Conservation (phyloP, 805 yeast species). For the Yamadazyma tumulicola region DNA sequence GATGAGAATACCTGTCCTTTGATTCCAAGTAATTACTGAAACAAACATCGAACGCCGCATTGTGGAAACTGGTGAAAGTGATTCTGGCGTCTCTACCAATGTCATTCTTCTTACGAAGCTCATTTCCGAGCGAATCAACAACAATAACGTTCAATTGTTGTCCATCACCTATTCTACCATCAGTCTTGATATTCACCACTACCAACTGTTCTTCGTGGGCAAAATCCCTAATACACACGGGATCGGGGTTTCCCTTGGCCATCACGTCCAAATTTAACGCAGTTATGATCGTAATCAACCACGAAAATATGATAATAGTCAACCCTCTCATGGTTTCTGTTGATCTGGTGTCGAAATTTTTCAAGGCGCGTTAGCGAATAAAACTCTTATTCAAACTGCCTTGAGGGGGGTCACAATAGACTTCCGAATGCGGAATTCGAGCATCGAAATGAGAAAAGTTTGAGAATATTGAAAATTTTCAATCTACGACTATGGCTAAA, state of each 20-base stretch:
- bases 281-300: conserved; percentile 21
- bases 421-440: conserved; percentile 6
- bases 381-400: too few species aligned
- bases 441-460: conserved; percentile 7
- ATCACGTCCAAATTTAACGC: conserved; percentile 54
- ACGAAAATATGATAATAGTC: conserved; percentile 8
- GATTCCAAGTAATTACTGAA: conserved; percentile 60
- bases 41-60: conserved; percentile 88
- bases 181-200: conserved; percentile 73
- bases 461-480: not conserved
- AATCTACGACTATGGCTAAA: conserved; percentile 29
- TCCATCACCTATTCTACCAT: conserved; percentile 82
- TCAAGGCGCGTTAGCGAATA: conserved; percentile 10
- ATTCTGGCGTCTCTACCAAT: conserved; percentile 68
- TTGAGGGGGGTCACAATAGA: not conserved
- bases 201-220: conserved; percentile 82
- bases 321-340: conserved; percentile 6
- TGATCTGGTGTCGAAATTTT: conserved; percentile 8
- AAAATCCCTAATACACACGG: conserved; percentile 90
- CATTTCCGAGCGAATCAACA: conserved; percentile 80
- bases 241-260: conserved; percentile 45
- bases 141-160: conserved; percentile 69
- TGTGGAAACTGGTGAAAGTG: conserved; percentile 80
- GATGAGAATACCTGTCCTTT: conserved; percentile 32
- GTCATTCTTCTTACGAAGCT: conserved; percentile 69